Percentiles rank a stretch among this genome's conserved stretches.
Evolutionary conservation across 176 grass and related monocot species (phyloP).

Genomic region (Bolboschoenus planiculmis): DNA sequence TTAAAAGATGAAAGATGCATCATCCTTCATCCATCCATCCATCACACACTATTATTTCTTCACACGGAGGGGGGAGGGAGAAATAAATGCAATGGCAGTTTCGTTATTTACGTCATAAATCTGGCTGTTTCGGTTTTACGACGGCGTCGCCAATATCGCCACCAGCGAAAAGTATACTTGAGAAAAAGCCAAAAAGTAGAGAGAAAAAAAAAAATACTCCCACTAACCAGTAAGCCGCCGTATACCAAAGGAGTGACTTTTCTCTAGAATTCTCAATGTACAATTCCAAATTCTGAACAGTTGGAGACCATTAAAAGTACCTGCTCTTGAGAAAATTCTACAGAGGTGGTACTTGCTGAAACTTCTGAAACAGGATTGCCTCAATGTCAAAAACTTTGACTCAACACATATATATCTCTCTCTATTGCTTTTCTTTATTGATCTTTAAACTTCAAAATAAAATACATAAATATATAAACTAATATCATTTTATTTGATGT

Average conservation of each 20-base stretch:
- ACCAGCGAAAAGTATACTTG: conserved; percentile 8
- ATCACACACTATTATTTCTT: not conserved
- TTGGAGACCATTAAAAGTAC: not conserved
- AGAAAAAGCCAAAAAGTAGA: conserved; percentile 7
- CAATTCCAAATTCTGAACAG: not conserved
- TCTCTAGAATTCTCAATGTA: not conserved
- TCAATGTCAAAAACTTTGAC: not conserved
- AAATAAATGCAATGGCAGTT: conserved; percentile 1
- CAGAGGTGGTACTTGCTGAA: not conserved
- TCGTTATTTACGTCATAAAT: not conserved
- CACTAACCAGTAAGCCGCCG: not conserved
- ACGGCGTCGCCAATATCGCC: not conserved
- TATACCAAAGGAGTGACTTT: not conserved
- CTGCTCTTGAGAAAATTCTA: not conserved
- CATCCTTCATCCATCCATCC: too few species aligned
- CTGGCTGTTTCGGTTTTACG: not conserved
- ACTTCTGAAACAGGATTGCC: not conserved
- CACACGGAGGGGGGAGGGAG: too few species aligned
- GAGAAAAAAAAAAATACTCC: not conserved
- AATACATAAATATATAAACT: too few species aligned
- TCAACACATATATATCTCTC: too few species aligned
- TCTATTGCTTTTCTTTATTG: too few species aligned
- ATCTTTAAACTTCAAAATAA: too few species aligned
- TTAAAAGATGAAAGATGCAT: not conserved
- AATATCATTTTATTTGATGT: too few species aligned